Conservation (phyloP, 1,284 basidiomycete species). For the Pseudozyma sp. region DNA sequence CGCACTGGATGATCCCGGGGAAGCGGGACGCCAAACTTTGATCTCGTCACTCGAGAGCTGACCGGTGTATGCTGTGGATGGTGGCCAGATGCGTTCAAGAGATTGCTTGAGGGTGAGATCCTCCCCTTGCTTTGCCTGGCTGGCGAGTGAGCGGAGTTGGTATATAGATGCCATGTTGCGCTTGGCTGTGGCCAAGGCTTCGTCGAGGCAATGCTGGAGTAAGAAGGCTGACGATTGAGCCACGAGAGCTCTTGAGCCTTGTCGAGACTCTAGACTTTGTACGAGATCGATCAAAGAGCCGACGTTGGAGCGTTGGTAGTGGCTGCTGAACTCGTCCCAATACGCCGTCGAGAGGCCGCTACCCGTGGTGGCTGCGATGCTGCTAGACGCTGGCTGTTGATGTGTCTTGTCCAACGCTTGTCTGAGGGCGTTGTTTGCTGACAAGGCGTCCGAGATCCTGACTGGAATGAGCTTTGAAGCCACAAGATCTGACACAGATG, state of each 20-base stretch:
- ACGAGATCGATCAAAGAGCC: constrained; percentile 26
- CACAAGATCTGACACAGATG: constrained; percentile 27
- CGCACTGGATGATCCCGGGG: constrained; percentile 27
- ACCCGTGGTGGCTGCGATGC: no score
- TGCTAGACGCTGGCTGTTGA: constrained; percentile 1
- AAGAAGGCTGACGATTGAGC: constrained; percentile 36
- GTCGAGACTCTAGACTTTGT: constrained; percentile 11
- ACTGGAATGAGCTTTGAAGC: constrained; percentile 21
- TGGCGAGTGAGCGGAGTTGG: constrained; percentile 29
- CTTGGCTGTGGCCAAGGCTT: constrained; percentile 29
- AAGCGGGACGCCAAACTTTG: constrained; percentile 34
- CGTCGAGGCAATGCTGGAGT: constrained; percentile 42
- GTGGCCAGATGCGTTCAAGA: constrained; percentile 44
- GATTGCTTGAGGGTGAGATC: constrained; percentile 25
- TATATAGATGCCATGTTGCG: constrained; percentile 22
- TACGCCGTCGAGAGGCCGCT: constrained; percentile 7
- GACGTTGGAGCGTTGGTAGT: constrained; percentile 44
- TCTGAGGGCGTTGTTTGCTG: constrained; percentile 36
- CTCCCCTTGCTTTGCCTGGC: constrained; percentile 16
- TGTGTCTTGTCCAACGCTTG: constrained; percentile 28
- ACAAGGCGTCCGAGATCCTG: constrained; percentile 23
- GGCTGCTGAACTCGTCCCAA: constrained; percentile 43
- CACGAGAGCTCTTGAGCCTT: constrained; percentile 15
- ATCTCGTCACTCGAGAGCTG: constrained; percentile 30
- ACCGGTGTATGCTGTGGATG: constrained; percentile 21